Conservation (phyloP, 2,329 filamentous ascomycete genomes). For the Colletotrichum filicis region DNA sequence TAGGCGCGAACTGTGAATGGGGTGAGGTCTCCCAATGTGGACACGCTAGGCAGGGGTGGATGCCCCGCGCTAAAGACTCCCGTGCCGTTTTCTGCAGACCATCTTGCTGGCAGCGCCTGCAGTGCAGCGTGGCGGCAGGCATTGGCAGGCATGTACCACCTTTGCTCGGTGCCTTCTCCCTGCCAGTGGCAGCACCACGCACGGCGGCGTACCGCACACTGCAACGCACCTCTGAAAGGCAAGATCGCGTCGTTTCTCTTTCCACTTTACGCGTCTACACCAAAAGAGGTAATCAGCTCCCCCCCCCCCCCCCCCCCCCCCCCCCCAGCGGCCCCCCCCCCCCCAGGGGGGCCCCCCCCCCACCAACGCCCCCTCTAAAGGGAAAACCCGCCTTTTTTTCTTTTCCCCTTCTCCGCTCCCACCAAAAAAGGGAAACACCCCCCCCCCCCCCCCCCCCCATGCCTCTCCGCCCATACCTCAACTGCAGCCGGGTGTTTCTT, state of each 20-base stretch:
- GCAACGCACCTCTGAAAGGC: neutral
- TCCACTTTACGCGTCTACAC: conserved; percentile 11
- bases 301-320: neutral
- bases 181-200: conserved; percentile 8
- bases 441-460: neutral
- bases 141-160: conserved; percentile 20
- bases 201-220: neutral
- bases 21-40: conserved; percentile 28
- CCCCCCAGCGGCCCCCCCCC: too few relatives aligned
- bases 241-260: conserved; percentile 1
- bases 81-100: conserved; percentile 3
- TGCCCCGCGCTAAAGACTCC: conserved; percentile 32
- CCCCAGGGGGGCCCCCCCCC: too few relatives aligned
- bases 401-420: too few relatives aligned
- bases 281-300: neutral
- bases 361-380: too few relatives aligned
- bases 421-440: neutral
- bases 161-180: neutral
- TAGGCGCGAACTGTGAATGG: conserved; percentile 28
- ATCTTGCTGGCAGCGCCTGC: neutral
- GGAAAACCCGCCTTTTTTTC: too few relatives aligned
- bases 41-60: conserved; percentile 15
- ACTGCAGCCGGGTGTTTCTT: neutral
- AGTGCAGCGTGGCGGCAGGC: conserved; percentile 5
- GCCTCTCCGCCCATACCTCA: neutral